These are phyloP conservation scores for Lipomyces anomalus DNA, from an alignment of 805 yeast genomes.

Conservation along the genomic window DNA sequence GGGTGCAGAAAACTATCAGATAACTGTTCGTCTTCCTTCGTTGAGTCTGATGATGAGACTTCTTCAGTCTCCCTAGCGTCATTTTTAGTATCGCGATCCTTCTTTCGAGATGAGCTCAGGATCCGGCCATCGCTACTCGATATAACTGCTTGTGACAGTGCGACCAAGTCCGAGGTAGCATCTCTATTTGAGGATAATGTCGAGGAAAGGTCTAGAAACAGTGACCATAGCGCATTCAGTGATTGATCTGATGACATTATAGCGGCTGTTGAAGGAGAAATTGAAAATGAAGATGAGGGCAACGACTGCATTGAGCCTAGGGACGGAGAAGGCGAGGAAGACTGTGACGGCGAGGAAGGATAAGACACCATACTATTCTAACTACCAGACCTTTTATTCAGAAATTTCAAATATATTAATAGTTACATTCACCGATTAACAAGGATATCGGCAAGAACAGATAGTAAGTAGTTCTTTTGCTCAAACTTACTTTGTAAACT, in stretches of 20 bases:
- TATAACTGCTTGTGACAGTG: conserved; percentile 17
- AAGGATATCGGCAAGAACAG: no score
- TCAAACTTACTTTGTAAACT: no score
- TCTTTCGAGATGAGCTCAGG: background rate
- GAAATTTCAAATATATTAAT: no score
- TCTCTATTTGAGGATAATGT: conserved; percentile 19
- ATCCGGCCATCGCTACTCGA: background rate
- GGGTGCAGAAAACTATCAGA: background rate
- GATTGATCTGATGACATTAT: background rate
- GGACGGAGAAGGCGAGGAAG: background rate
- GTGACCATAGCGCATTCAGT: conserved; percentile 20
- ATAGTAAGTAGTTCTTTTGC: no score
- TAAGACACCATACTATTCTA: background rate
- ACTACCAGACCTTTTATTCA: no score
- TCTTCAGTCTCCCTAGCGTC: background rate
- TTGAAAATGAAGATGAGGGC: background rate
- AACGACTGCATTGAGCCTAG: background rate
- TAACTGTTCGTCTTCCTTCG: background rate
- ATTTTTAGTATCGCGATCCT: background rate
- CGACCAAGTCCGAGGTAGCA: conserved; percentile 18
- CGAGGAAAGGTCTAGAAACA: conserved; percentile 16
- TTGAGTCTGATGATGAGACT: background rate
- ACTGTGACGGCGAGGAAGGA: background rate
- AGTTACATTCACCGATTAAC: no score
- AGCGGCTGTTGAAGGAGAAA: background rate